Conservation (phyloP, 257 asterid genomes). For the Capsicum rhomboideum region DNA sequence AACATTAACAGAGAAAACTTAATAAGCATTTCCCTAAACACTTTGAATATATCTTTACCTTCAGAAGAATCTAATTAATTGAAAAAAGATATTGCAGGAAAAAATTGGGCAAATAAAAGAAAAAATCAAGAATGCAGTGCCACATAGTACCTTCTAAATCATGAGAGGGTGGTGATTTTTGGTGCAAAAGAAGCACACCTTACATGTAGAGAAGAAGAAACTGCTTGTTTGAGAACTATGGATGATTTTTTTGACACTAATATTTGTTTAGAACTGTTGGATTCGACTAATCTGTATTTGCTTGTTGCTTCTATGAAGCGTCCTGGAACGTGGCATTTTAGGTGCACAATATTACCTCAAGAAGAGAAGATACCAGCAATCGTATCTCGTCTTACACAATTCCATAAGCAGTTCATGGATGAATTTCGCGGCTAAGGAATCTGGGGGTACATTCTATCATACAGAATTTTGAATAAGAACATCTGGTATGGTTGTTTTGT, state of each 20-base stretch:
- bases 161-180: neutral
- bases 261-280: neutral
- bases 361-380: constrained; percentile 81
- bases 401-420: constrained; percentile 74
- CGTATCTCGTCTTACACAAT: constrained; percentile 57
- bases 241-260: neutral
- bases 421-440: constrained; percentile 48
- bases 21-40: too few relatives aligned
- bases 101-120: neutral
- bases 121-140: neutral
- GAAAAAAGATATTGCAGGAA: neutral
- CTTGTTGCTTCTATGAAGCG: constrained; percentile 20
- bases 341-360: constrained; percentile 92
- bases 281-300: neutral
- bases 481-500: neutral
- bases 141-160: neutral
- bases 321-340: constrained; percentile 86
- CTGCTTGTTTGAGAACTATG: neutral
- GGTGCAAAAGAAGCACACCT: neutral
- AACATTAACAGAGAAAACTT: neutral
- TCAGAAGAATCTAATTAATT: neutral
- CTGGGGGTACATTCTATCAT: neutral
- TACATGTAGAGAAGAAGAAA: neutral
- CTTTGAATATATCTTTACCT: too few relatives aligned
- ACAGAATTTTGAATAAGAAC: neutral